Conservation (phyloP, 2,329 filamentous ascomycete genomes). For the Geoglossum cookeanum region DNA sequence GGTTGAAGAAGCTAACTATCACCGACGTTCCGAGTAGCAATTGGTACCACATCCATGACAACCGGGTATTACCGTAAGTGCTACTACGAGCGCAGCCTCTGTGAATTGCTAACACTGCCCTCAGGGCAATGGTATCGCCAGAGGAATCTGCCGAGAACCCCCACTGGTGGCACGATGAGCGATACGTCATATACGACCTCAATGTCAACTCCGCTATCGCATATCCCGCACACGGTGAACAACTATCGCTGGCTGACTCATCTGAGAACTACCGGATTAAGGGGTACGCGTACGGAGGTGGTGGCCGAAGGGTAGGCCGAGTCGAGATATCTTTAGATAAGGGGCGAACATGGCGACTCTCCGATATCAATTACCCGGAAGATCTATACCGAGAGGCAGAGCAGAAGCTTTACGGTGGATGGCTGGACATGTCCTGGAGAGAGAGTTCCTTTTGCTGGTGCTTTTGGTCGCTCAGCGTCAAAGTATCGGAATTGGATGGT, state of each 20-base stretch:
- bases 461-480: slow-evolving; percentile 64
- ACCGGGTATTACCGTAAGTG: slow-evolving; percentile 55
- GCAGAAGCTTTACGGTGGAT: slow-evolving; percentile 53
- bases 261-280: slow-evolving; percentile 41
- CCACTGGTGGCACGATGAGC: slow-evolving; percentile 70
- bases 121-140: slow-evolving; percentile 56
- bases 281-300: slow-evolving; percentile 81
- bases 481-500: slow-evolving; percentile 37
- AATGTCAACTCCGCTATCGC: slow-evolving; percentile 71
- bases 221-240: slow-evolving; percentile 62
- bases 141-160: slow-evolving; percentile 57
- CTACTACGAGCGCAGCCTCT: slow-evolving; percentile 2
- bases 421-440: slow-evolving; percentile 61
- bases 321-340: slow-evolving; percentile 72
- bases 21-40: slow-evolving; percentile 68
- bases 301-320: slow-evolving; percentile 63
- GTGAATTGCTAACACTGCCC: background rate
- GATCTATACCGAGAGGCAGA: slow-evolving; percentile 56
- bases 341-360: slow-evolving; percentile 60
- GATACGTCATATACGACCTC: slow-evolving; percentile 84
- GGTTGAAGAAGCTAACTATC: slow-evolving; percentile 65
- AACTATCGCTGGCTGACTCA: slow-evolving; percentile 30
- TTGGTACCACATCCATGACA: slow-evolving; percentile 93
- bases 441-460: slow-evolving; percentile 82
- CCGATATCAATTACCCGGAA: slow-evolving; percentile 65